These are phyloP conservation scores for Rhodotorula sp. DNA, from an alignment of 1,284 basidiomycete genomes.

Conservation along the genomic window DNA sequence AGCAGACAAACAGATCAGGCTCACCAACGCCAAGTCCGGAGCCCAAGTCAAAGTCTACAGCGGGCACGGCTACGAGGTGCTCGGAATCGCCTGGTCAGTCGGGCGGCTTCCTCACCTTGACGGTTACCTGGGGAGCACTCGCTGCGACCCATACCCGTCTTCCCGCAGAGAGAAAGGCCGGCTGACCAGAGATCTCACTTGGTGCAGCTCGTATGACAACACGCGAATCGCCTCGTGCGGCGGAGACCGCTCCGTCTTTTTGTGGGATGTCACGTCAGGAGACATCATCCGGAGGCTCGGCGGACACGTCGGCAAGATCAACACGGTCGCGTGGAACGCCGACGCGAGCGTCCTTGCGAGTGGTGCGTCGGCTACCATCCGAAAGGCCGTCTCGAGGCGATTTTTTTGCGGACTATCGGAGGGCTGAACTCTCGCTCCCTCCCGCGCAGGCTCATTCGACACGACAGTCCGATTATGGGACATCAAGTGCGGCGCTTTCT, in stretches of 20 bases:
- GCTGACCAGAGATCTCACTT: neutral
- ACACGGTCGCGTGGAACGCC: constrained; percentile 83
- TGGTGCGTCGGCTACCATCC: constrained; percentile 56
- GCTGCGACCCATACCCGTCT: too few relatives aligned
- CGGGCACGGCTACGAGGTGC: constrained; percentile 90
- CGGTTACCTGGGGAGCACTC: neutral
- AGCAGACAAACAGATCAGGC: constrained; percentile 79
- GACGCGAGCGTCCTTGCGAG: constrained; percentile 81
- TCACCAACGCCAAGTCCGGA: constrained; percentile 84
- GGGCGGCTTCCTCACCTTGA: neutral
- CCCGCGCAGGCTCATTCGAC: constrained; percentile 71
- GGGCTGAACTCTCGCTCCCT: neutral
- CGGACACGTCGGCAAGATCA: constrained; percentile 86
- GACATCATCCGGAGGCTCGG: constrained; percentile 74
- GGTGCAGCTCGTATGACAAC: constrained; percentile 78
- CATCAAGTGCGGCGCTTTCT: constrained; percentile 54
- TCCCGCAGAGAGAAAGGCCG: too few relatives aligned
- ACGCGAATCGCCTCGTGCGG: constrained; percentile 89
- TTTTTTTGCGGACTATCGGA: too few relatives aligned
- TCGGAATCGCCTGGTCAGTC: constrained; percentile 79
- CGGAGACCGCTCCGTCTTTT: constrained; percentile 83
- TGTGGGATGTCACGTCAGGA: constrained; percentile 93
- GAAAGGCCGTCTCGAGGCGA: neutral
- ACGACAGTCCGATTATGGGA: constrained; percentile 87
- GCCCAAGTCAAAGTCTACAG: constrained; percentile 85